These are phyloP conservation scores for Fagus sylvatica DNA, from an alignment of 306 rosid species.

Conservation along the genomic window DNA sequence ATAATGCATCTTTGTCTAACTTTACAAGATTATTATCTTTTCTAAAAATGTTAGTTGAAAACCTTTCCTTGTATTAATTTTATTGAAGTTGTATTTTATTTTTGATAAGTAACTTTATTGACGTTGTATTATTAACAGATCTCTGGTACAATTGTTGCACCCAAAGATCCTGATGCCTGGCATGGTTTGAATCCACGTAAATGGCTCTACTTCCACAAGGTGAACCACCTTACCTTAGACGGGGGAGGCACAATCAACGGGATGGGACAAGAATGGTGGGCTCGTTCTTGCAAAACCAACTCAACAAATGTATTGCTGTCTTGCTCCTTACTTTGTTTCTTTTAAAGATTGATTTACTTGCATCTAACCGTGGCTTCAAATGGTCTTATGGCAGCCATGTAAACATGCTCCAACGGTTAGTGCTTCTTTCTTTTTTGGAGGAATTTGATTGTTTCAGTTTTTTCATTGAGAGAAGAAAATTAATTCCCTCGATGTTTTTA, in stretches of 20 bases:
- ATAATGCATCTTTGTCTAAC: not conserved
- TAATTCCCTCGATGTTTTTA: not conserved
- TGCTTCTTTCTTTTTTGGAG: conserved; percentile 12
- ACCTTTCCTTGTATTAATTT: not conserved
- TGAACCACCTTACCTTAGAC: conserved; percentile 68
- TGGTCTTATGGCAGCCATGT: conserved; percentile 74
- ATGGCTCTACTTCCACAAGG: conserved; percentile 72
- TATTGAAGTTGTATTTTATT: conserved; percentile 5
- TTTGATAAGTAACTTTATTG: not conserved
- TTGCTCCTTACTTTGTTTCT: conserved; percentile 23
- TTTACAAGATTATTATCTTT: not conserved
- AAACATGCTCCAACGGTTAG: conserved; percentile 83
- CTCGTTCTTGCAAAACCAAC: conserved; percentile 77
- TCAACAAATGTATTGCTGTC: conserved; percentile 53
- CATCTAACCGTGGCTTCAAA: conserved; percentile 24
- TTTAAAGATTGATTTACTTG: conserved; percentile 24
- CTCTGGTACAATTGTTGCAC: conserved; percentile 70
- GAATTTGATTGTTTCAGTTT: not conserved
- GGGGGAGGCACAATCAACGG: conserved; percentile 87
- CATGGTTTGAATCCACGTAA: conserved; percentile 51
- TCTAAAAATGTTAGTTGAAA: not conserved
- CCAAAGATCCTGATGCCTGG: conserved; percentile 71
- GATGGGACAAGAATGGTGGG: conserved; percentile 94
- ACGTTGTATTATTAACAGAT: conserved; percentile 44
- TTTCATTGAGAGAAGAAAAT: not conserved